Base-by-base conservation (phyloP, 345 rosid species). In the Arabidopsis suecica region DNA sequence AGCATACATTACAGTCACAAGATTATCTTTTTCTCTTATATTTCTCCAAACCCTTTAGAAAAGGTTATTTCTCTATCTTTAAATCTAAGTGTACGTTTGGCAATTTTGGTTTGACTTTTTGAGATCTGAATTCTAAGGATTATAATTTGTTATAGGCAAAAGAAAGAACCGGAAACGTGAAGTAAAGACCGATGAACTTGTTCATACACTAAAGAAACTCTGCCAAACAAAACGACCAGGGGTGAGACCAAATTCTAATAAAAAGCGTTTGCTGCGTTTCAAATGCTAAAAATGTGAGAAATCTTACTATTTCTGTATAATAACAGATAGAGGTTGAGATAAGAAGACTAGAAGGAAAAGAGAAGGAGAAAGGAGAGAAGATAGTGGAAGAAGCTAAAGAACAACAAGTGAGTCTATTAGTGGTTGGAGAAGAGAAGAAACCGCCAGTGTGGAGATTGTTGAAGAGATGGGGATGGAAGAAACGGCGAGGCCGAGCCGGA, bases 311-410 rank as follows among this genome's bases (percentile, higher is more conserved):
- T 18, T 32, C 4, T 59, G 11, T 44, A 14, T 5, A 5, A 37
- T 58, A n/a, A 80, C 36, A 87, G 93, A 86, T 89, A 33, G 78
- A 78, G 69, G 89, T 93, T 30, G 96, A 83, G 83, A 80, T 82
- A 70, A 74, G 61, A 16, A 62, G 86, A 61, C 57, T 79, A 4
- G 78, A 89, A 81, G 98, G 96, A 65, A 84, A 88, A 69, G 81
- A 59, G 49, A 78, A 67, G 14, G 86, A 81, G 40, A 91, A 82
- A 84, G 98, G 96, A 48, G 78, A 77, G 36, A 73, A 73, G 9
- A 87, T 93, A 67, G 96, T 89, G 65, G 89, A 89, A 81, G 96
- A 88, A 73, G 91, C 96, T 32, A 89, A 89, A 79, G 68, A 80
- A 64, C 85, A 77, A 67, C 77, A 61, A 61, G 96, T 82, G 58